Percentiles rank a stretch among this genome's conserved stretches.
Evolutionary conservation across 352 stramenopile genomes (phyloP).

Genomic region (Pythium oligandrum): DNA sequence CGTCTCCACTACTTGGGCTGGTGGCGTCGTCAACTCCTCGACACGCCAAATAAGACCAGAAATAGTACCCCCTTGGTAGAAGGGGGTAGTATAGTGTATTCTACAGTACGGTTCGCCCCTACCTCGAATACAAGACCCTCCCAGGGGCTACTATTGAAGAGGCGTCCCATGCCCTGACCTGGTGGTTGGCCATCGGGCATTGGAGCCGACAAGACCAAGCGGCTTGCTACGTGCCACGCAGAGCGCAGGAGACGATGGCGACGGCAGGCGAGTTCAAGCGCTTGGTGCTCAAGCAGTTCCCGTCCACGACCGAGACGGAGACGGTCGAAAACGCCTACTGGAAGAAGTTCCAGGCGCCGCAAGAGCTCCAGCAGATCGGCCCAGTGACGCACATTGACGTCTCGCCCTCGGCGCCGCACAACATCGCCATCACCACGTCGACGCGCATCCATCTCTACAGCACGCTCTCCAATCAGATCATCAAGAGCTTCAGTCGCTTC

Average conservation of each 20-base stretch:
- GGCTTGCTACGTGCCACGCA: background rate
- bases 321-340: conserved; percentile 83
- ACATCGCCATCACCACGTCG: conserved; percentile 85
- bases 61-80: too few species aligned
- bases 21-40: too few species aligned
- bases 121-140: background rate
- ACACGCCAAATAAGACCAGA: too few species aligned
- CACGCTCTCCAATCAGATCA: conserved; percentile 75
- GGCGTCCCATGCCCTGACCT: background rate
- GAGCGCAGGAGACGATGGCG: conserved; percentile 32
- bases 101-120: conserved; percentile 1
- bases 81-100: too few species aligned
- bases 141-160: too few species aligned
- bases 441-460: conserved; percentile 86
- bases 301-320: conserved; percentile 65
- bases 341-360: conserved; percentile 83
- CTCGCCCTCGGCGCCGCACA: conserved; percentile 65
- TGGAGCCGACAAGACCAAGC: background rate
- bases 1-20: background rate
- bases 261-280: conserved; percentile 81
- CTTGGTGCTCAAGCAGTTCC: conserved; percentile 86
- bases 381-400: conserved; percentile 85
- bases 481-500: conserved; percentile 88
- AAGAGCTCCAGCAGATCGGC: conserved; percentile 82
- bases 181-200: conserved; percentile 15